Conservation (phyloP, 1,284 basidiomycete genomes). For the Ceratobasidium sp. region DNA sequence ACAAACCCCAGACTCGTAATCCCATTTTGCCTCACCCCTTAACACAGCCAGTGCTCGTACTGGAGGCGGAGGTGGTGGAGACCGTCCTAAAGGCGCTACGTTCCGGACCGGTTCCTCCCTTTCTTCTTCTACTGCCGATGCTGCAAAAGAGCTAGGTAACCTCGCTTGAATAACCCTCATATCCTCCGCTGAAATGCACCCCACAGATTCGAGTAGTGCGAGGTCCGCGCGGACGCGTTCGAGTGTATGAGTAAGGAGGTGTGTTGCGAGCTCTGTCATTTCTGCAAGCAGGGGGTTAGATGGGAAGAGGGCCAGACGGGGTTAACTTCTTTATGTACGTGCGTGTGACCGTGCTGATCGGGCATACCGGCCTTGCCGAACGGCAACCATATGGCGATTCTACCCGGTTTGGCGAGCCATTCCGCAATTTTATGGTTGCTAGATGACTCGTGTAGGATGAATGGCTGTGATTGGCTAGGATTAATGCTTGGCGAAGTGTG, state of each 20-base stretch:
- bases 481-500: too few species aligned
- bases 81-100: background rate
- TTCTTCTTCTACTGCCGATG: background rate
- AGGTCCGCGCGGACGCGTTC: slow-evolving; percentile 29
- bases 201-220: slow-evolving; percentile 11
- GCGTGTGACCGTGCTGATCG: background rate
- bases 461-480: too few species aligned
- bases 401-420: background rate
- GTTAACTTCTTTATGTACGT: too few species aligned
- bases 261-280: slow-evolving; percentile 18
- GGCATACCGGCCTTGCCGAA: background rate
- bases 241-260: slow-evolving; percentile 10
- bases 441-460: background rate
- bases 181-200: slow-evolving; percentile 16
- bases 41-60: slow-evolving; percentile 51
- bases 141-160: slow-evolving; percentile 11
- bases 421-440: background rate
- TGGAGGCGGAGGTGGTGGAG: slow-evolving; percentile 46
- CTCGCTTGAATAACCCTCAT: background rate
- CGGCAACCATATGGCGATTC: background rate
- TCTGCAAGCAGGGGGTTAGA: background rate
- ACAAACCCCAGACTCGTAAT: slow-evolving; percentile 70
- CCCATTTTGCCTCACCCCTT: slow-evolving; percentile 68
- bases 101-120: background rate
- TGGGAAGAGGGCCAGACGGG: too few species aligned